These are phyloP conservation scores for Candida rishiriensis DNA, from an alignment of 805 yeast species.

Conservation along the genomic window DNA sequence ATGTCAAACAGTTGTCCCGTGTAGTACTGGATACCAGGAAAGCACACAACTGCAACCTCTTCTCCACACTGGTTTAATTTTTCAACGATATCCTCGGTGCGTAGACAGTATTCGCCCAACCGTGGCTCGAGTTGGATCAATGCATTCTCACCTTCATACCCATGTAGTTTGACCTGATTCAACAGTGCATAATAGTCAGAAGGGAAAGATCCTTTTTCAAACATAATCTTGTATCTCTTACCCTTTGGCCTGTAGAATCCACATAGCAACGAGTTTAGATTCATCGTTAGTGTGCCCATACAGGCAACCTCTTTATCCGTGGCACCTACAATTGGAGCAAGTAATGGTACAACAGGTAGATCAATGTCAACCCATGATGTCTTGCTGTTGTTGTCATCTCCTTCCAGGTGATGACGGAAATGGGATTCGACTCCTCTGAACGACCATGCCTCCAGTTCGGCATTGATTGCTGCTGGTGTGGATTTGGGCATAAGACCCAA, in stretches of 20 bases:
- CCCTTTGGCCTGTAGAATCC: conserved; percentile 71
- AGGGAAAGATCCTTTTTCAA: conserved; percentile 87
- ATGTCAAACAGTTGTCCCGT: conserved; percentile 87
- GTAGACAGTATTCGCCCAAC: conserved; percentile 49
- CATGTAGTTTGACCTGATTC: conserved; percentile 64
- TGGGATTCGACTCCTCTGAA: conserved; percentile 81
- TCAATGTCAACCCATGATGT: conserved; percentile 86
- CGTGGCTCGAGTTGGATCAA: conserved; percentile 63
- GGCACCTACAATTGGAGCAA: conserved; percentile 79
- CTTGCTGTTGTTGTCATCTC: conserved; percentile 29
- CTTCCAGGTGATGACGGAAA: conserved; percentile 55
- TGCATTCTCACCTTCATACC: conserved; percentile 45
- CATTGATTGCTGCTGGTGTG: conserved; percentile 51
- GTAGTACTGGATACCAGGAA: conserved; percentile 89
- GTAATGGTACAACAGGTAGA: conserved; percentile 61
- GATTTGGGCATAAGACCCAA: conserved; percentile 80
- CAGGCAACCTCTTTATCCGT: conserved; percentile 71
- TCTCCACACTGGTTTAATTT: conserved; percentile 53
- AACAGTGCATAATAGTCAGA: conserved; percentile 85
- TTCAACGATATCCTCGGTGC: conserved; percentile 58
- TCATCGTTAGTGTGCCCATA: conserved; percentile 82
- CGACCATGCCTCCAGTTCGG: conserved; percentile 81
- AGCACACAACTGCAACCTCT: conserved; percentile 65
- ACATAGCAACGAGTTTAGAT: conserved; percentile 68
- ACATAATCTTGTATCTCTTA: conserved; percentile 61